A percentile compares a stretch with the other conserved stretches of the same genome.
Conservation (phyloP, 495 filamentous ascomycete species). For the Viridothelium virens region DNA sequence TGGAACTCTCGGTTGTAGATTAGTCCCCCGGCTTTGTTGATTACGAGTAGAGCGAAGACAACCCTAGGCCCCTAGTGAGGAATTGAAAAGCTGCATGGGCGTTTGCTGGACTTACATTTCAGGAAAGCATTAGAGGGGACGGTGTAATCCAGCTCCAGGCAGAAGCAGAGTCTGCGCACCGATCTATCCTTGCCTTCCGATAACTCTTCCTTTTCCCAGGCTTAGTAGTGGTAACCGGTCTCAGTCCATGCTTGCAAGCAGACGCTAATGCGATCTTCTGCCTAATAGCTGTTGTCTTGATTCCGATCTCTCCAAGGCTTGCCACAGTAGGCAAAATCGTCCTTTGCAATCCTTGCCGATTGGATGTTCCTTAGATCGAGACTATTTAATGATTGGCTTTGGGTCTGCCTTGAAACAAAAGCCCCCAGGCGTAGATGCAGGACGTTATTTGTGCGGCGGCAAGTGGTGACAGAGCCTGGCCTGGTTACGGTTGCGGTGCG, state of each 20-base stretch:
- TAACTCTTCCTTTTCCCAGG: background rate
- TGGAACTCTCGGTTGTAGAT: slow-evolving; percentile 93
- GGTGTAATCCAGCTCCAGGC: background rate
- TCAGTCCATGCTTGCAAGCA: background rate
- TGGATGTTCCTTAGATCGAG: no score
- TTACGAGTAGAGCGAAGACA: slow-evolving; percentile 87
- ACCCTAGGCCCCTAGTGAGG: slow-evolving; percentile 49
- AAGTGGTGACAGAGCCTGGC: background rate
- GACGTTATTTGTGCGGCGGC: no score
- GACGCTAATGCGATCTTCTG: no score
- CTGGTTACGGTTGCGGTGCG: background rate
- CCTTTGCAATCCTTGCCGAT: no score
- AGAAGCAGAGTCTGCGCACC: background rate
- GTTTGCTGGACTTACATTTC: background rate
- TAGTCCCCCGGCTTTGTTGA: slow-evolving; percentile 95
- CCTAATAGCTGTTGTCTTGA: no score
- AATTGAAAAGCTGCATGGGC: background rate
- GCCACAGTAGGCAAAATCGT: no score
- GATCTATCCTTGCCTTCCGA: no score
- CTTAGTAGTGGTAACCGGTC: background rate
- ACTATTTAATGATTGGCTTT: no score
- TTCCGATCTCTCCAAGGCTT: no score
- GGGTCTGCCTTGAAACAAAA: no score
- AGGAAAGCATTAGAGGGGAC: background rate
- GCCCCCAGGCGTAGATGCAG: no score